Evolutionary conservation across 2,329 filamentous ascomycete species (phyloP), one percentile per base, ranked within the genome.

Genomic region (Epichloe hybrida): DNA sequence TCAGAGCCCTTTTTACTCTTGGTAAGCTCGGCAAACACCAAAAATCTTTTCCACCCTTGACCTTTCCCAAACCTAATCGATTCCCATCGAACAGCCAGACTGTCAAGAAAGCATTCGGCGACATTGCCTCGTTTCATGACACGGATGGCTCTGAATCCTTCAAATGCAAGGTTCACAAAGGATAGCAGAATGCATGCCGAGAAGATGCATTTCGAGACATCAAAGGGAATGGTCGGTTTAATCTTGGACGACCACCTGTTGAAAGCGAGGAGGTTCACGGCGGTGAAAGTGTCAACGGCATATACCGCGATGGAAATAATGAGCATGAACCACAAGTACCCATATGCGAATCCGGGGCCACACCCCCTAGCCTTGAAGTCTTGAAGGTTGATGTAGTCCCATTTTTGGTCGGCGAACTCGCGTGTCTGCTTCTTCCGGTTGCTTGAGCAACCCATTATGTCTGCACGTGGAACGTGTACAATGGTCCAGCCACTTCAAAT

Each of bases 1-100:
- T 95, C 88, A 52, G 83, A 83, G 17, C 89, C 88, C 68, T 95
- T 94, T 63, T 86, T 90, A 66, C 86, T 89, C 69, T 91, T 93
- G 12, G 90, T 95, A 64, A 96, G 71, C 61, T 88, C 86, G n/a
- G 88, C 84, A 64, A 95, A 95, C 57, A 96, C 88, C n/a, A 95
- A 69, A 63, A 95, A 98, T 48, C 91, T 79, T 60, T 83, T 84
- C 80, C 84, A 98, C 36, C 93, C 93, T 58, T 84, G 80, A 42
- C 84, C 85, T 23, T 74, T 74, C 37, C 83, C 84, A 52, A 84
- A 65, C n/a, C 88, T 81, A 62, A 88, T 80, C 68, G 85, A 88
- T 66, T 96, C 88, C 58, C 94, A 76, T 47, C 88, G 82, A 48
- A 86, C 88, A 2, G 91, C 91, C 52, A 97, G 71, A 37, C 81